Percentiles rank a stretch among this genome's conserved stretches.
Evolutionary conservation across 192 early-diverging fungal species (phyloP).

Genomic region (Coemansia sp.): DNA sequence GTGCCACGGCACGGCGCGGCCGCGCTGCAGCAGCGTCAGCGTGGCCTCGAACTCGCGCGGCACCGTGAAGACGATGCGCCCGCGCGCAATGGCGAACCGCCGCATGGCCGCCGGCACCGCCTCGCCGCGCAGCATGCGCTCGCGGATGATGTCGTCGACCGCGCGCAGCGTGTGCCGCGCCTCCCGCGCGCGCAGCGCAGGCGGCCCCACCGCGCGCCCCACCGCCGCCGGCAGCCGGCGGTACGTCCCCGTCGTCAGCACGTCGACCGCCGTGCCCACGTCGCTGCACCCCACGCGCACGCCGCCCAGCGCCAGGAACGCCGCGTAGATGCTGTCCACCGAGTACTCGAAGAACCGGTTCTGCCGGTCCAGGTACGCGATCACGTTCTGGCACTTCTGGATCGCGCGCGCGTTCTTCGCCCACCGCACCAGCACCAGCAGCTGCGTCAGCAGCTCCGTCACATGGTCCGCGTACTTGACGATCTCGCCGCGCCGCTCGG

Average conservation of each 20-base stretch:
- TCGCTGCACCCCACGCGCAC: slow-evolving; percentile 76
- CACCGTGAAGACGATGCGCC: slow-evolving; percentile 69
- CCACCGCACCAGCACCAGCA: slow-evolving; percentile 75
- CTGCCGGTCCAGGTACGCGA: slow-evolving; percentile 59
- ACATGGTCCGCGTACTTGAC: slow-evolving; percentile 61
- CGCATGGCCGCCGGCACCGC: slow-evolving; percentile 65
- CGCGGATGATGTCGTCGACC: slow-evolving; percentile 67
- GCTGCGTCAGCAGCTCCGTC: slow-evolving; percentile 64
- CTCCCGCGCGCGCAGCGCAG: slow-evolving; percentile 55
- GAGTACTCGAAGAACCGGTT: slow-evolving; percentile 58
- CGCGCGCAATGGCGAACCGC: slow-evolving; percentile 59
- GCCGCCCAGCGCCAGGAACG: slow-evolving; percentile 49
- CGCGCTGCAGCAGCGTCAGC: slow-evolving; percentile 65
- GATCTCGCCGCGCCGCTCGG: slow-evolving; percentile 57
- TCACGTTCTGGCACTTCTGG: slow-evolving; percentile 65
- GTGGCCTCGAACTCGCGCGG: slow-evolving; percentile 55
- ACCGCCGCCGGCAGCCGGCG: slow-evolving; percentile 72
- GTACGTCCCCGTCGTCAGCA: slow-evolving; percentile 80
- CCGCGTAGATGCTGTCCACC: slow-evolving; percentile 58
- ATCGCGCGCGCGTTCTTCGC: slow-evolving; percentile 63
- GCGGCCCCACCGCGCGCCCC: slow-evolving; percentile 61
- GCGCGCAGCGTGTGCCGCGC: slow-evolving; percentile 57
- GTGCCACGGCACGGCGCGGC: slow-evolving; percentile 59
- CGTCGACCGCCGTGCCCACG: slow-evolving; percentile 76
- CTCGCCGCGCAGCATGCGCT: slow-evolving; percentile 68